These are phyloP conservation scores for Prosopis cineraria DNA, from an alignment of 306 rosid genomes.

Conservation along the genomic window DNA sequence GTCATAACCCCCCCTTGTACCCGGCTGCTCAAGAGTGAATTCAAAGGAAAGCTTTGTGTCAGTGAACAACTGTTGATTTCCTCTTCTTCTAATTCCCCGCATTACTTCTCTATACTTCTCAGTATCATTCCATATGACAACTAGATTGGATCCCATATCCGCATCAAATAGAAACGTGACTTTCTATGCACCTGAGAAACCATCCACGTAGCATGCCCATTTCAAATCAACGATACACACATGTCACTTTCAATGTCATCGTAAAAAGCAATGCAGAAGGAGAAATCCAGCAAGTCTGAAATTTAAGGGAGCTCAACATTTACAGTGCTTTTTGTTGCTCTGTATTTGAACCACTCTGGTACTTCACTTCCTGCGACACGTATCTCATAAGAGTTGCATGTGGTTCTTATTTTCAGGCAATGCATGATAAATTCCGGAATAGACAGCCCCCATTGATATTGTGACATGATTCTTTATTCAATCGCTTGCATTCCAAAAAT, in stretches of 20 bases:
- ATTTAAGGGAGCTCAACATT: neutral
- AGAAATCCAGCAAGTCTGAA: neutral
- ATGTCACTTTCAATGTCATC: no score
- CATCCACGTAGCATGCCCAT: neutral
- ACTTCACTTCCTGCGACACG: neutral
- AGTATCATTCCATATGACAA: neutral
- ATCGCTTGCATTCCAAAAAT: neutral
- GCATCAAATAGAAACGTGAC: neutral
- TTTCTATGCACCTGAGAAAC: neutral
- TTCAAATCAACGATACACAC: no score
- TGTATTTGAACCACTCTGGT: neutral
- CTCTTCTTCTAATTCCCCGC: neutral
- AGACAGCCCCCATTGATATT: neutral
- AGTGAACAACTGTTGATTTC: neutral
- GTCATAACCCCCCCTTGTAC: no score
- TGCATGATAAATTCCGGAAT: neutral
- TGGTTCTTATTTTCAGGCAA: neutral
- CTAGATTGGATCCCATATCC: neutral
- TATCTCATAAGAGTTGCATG: neutral
- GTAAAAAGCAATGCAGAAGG: neutral
- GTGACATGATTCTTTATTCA: neutral
- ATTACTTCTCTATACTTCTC: rapidly evolving
- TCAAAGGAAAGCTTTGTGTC: neutral
- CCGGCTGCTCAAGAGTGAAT: neutral
- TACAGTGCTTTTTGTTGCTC: neutral